A percentile compares a stretch with the other conserved stretches of the same genome.
phyloP scores from a whole-genome alignment of 2,329 filamentous ascomycete genomes.

The Cladosporium sp. region DNA sequence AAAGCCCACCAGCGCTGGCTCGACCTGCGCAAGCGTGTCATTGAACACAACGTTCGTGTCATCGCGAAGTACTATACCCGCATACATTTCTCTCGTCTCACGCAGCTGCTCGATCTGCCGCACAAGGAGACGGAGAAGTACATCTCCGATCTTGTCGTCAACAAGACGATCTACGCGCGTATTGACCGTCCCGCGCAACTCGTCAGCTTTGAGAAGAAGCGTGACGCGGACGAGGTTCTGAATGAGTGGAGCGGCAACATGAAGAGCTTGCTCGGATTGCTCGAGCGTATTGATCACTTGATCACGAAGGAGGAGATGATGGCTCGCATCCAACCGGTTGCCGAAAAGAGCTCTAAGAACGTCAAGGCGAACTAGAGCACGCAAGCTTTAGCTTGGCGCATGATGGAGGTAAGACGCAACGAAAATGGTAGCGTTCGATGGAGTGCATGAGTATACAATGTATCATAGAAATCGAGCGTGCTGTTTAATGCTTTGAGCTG shows the following conservation, averaged over 20 bases:
- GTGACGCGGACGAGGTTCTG: constrained; percentile 89
- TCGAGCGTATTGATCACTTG: constrained; percentile 92
- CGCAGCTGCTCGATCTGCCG: constrained; percentile 80
- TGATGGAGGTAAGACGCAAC: too few relatives aligned
- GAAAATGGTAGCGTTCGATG: too few relatives aligned
- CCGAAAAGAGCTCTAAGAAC: constrained; percentile 35
- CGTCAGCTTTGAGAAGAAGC: constrained; percentile 89
- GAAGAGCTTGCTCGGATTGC: constrained; percentile 78
- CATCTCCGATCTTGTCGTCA: constrained; percentile 92
- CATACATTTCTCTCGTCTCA: constrained; percentile 85
- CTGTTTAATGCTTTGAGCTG: too few relatives aligned
- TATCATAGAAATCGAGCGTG: constrained; percentile 8
- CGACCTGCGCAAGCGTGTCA: constrained; percentile 93
- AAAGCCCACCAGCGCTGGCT: constrained; percentile 85
- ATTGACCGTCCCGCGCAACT: constrained; percentile 90
- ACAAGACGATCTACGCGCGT: constrained; percentile 96
- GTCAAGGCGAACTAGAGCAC: constrained; percentile 7
- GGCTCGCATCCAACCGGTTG: constrained; percentile 78
- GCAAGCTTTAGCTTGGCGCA: too few relatives aligned
- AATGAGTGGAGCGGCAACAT: constrained; percentile 99
- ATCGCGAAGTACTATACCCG: constrained; percentile 98
- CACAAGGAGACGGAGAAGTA: constrained; percentile 99
- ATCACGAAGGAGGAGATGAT: constrained; percentile 99
- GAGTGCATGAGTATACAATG: constrained; percentile 10
- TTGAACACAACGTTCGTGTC: constrained; percentile 97